Evolutionary conservation across 2,329 filamentous ascomycete species (phyloP).

Genomic region (Trichoderma endophyticum): DNA sequence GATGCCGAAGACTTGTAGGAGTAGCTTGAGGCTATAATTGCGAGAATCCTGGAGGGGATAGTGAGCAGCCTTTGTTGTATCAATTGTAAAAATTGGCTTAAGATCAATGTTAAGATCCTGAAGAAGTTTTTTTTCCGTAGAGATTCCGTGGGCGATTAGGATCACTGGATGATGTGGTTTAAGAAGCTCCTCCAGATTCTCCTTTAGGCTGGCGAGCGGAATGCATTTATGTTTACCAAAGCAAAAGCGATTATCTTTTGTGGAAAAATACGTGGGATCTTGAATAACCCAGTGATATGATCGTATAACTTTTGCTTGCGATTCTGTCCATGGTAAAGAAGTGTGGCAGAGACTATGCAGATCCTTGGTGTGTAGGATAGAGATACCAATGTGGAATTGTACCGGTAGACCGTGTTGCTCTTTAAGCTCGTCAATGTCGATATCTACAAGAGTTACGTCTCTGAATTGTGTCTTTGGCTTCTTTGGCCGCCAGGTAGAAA

Average conservation of each 20-base stretch:
- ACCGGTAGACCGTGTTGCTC: constrained; percentile 9
- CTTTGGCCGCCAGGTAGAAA: background rate
- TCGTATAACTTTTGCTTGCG: background rate
- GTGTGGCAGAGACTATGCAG: constrained; percentile 9
- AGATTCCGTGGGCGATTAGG: background rate
- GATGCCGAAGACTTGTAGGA: background rate
- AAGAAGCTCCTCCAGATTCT: background rate
- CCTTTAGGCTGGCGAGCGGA: background rate
- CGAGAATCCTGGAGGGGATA: background rate
- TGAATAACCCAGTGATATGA: background rate
- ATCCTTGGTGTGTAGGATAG: constrained; percentile 14
- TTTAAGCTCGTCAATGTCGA: constrained; percentile 14
- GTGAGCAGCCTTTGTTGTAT: background rate
- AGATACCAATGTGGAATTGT: constrained; percentile 18
- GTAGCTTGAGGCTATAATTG: background rate
- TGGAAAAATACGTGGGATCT: background rate
- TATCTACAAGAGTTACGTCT: constrained; percentile 13
- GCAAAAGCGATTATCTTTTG: background rate
- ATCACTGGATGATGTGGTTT: background rate
- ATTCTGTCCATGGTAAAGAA: background rate
- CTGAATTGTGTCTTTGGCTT: background rate
- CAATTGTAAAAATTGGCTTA: background rate
- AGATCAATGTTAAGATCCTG: background rate
- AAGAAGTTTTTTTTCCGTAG: background rate
- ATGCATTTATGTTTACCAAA: background rate